Evolutionary conservation across 768 basidiomycete species (phyloP), one percentile per base, ranked within the genome.

Genomic region (Trichaptum fuscoviolaceum): DNA sequence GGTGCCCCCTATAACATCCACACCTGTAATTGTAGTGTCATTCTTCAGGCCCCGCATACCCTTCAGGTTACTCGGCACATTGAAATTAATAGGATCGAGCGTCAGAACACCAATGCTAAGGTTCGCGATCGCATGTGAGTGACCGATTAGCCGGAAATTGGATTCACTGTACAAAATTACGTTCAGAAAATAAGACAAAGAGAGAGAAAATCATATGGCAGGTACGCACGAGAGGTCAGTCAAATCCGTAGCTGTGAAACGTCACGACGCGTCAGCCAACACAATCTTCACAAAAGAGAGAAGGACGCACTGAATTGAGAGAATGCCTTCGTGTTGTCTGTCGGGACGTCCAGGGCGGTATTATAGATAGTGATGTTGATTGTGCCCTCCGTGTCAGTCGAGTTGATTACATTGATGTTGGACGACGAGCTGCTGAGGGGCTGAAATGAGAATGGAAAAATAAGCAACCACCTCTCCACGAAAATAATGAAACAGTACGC

Each of bases 1-100:
- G 10, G 86, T 85, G 35, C 90, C 90, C 60, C 89, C 88, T 30
- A 83, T 69, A 1, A 92, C 87, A 72, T 92, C 89, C 20, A 92
- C 88, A 17, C 71, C 76, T 26, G 80, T 75, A 65, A 92, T 89
- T 7, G 76, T 77, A 9, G 83, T 85, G 70, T 82, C 75, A 10
- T 82, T 83, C 58, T 86, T 81, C 57, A 91, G 74, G 30, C 89
- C 89, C 70, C 81, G 81, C 15, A 92, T 74, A 35, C 90, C 90
- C 24, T 79, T 76, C 62, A 92, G 75, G 18, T 77, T 79, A 5
- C 87, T 86, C 7, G 87, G 79, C 2, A 91, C 89, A 68, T 90
- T 85, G 73, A 92, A 88, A 66, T 84, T 84, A 74, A 92, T 91
- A 6, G 87, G 82, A 72, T 89, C 83, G 8, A 92, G 80, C n/a